A percentile compares a stretch with the other conserved stretches of the same genome.
Conservation (phyloP, 257 asterid species). For the Solanum medicagineum region DNA sequence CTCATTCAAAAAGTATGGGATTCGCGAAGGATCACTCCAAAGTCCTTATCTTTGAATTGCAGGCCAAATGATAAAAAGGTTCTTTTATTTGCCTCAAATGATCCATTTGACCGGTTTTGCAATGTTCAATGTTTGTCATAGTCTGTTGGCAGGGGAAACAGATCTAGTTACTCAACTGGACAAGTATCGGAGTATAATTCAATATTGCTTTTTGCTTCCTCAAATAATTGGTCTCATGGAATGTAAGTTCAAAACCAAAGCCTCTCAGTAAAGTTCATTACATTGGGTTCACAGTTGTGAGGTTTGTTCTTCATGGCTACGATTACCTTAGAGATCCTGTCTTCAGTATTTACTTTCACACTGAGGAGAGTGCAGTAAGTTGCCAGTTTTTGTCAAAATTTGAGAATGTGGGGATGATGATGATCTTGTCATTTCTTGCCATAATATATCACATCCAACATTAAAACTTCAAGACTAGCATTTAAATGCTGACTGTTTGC, state of each 20-base stretch:
- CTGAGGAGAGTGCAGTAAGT: not conserved
- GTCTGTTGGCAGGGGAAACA: not conserved
- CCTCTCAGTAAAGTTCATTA: not conserved
- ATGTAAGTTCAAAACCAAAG: not conserved
- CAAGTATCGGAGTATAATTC: not conserved
- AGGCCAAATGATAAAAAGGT: constrained; percentile 3
- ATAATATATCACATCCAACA: constrained; percentile 1
- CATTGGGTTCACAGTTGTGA: constrained; percentile 4
- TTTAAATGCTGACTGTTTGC: not conserved
- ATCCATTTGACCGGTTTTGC: not conserved
- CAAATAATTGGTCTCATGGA: not conserved
- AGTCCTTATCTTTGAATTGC: not conserved
- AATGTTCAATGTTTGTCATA: not conserved
- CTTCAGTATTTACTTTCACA: not conserved
- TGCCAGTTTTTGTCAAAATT: not conserved
- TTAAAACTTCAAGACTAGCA: not conserved
- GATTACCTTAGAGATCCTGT: constrained; percentile 10
- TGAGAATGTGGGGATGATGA: not conserved
- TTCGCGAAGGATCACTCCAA: not conserved
- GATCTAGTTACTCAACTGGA: not conserved
- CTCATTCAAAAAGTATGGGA: constrained; percentile 3
- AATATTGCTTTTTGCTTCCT: not conserved
- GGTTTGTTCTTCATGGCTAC: constrained; percentile 1
- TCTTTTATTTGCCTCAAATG: not conserved
- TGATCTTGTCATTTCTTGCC: not conserved